Evolutionary conservation across 2,329 filamentous ascomycete species (phyloP).

Genomic region (Elsinoe fawcettii): DNA sequence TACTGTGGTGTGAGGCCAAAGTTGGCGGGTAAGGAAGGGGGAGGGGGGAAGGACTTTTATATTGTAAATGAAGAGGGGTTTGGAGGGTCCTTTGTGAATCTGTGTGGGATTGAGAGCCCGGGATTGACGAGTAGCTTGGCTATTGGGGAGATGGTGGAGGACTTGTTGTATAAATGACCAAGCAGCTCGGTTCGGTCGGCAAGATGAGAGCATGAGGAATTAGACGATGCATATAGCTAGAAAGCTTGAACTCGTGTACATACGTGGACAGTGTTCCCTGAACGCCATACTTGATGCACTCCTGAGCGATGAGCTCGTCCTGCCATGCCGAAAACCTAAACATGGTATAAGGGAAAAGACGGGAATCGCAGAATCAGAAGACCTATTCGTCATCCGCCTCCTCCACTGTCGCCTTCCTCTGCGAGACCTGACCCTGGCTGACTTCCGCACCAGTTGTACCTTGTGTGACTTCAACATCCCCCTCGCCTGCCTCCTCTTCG

Average conservation of each 20-base stretch:
- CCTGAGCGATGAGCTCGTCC: background rate
- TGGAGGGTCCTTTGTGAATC: constrained; percentile 68
- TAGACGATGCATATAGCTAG: background rate
- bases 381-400: constrained; percentile 24
- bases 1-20: constrained; percentile 93
- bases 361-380: background rate
- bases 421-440: constrained; percentile 19
- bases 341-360: background rate
- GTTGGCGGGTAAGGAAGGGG: constrained; percentile 54
- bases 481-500: constrained; percentile 16
- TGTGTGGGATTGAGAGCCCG: constrained; percentile 88
- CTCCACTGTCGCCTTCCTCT: constrained; percentile 26
- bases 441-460: constrained; percentile 22
- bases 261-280: background rate
- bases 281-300: constrained; percentile 5
- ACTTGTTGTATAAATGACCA: constrained; percentile 41
- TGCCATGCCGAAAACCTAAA: background rate
- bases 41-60: constrained; percentile 76
- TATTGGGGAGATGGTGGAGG: constrained; percentile 69
- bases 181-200: background rate
- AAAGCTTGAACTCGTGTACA: background rate
- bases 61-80: constrained; percentile 70
- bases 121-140: constrained; percentile 81
- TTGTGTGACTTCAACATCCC: constrained; percentile 17
- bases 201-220: background rate